Evolutionary conservation across 805 yeast genomes (phyloP).

Genomic region (Metschnikowia amazonensis): DNA sequence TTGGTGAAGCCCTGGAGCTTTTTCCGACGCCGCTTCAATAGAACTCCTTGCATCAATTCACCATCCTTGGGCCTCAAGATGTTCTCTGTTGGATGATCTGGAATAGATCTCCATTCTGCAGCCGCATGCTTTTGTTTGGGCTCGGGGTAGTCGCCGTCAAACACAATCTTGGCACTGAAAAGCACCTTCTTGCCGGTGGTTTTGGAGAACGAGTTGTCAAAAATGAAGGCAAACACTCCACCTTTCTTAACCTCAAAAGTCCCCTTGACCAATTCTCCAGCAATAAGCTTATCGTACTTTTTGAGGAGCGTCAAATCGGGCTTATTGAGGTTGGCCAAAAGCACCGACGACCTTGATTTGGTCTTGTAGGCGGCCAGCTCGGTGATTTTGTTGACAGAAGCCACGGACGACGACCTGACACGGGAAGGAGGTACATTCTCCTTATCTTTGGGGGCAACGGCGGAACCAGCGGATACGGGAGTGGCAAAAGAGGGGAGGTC

Average conservation of each 20-base stretch:
- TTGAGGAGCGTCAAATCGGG: slow-evolving; percentile 51
- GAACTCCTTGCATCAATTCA: slow-evolving; percentile 69
- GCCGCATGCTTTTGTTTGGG: background rate
- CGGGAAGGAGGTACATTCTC: slow-evolving; percentile 4
- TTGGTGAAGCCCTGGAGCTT: slow-evolving; percentile 82
- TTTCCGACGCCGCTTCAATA: slow-evolving; percentile 76
- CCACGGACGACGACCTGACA: slow-evolving; percentile 27
- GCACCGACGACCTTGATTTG: slow-evolving; percentile 35
- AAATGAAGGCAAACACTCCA: slow-evolving; percentile 80
- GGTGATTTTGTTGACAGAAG: slow-evolving; percentile 34
- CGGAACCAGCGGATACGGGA: background rate
- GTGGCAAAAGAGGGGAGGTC: background rate
- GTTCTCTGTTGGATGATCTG: slow-evolving; percentile 7
- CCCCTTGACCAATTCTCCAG: slow-evolving; percentile 61
- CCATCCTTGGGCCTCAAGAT: slow-evolving; percentile 51
- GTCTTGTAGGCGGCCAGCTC: slow-evolving; percentile 30
- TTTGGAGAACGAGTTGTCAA: slow-evolving; percentile 89
- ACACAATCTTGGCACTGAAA: slow-evolving; percentile 44
- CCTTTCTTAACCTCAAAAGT: slow-evolving; percentile 53
- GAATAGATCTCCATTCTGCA: slow-evolving; percentile 1
- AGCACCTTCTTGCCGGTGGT: slow-evolving; percentile 76
- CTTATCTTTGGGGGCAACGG: background rate
- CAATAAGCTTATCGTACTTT: slow-evolving; percentile 50
- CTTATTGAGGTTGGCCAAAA: slow-evolving; percentile 37
- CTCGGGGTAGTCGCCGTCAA: background rate